Evolutionary conservation across 2,329 filamentous ascomycete genomes (phyloP).

Genomic region (Claviceps sp.): DNA sequence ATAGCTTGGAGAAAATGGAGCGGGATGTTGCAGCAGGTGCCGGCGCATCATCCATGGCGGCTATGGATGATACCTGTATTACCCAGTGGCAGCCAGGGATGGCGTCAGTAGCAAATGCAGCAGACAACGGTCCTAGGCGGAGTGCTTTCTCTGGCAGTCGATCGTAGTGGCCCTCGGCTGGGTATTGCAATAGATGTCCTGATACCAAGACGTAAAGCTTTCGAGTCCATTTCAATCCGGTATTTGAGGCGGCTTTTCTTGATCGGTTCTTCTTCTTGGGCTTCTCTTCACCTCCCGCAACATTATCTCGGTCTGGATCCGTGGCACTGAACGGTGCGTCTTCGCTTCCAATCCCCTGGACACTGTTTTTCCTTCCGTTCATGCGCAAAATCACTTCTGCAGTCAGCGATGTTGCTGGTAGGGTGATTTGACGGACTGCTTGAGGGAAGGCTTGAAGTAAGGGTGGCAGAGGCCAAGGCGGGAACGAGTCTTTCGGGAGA

Average conservation of each 20-base stretch:
- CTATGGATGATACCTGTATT: conserved; percentile 56
- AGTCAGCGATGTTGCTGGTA: conserved; percentile 53
- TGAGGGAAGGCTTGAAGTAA: conserved; percentile 82
- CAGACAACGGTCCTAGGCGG: conserved; percentile 58
- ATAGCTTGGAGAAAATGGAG: conserved; percentile 52
- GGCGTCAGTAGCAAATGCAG: conserved; percentile 66
- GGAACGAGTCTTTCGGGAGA: conserved; percentile 18
- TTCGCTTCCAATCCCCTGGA: conserved; percentile 4
- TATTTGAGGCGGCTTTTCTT: conserved; percentile 24
- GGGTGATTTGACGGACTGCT: conserved; percentile 58
- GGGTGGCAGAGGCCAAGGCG: conserved; percentile 55
- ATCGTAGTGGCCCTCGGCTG: conserved; percentile 55
- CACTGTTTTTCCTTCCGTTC: conserved; percentile 32
- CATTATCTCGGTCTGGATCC: background rate
- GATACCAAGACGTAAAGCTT: conserved; percentile 63
- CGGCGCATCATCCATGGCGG: conserved; percentile 42
- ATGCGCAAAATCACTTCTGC: conserved; percentile 56
- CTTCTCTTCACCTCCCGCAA: conserved; percentile 18
- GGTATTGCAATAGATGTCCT: conserved; percentile 63
- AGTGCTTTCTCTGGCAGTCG: conserved; percentile 62
- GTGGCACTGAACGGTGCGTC: conserved; percentile 5
- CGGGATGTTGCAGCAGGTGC: conserved; percentile 34
- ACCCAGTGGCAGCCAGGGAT: conserved; percentile 74
- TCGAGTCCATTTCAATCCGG: conserved; percentile 49
- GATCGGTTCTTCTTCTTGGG: conserved; percentile 34